Percentiles rank a stretch among this genome's conserved stretches.
Conservation (phyloP, 371 early-diverging fungal genomes). For the Enteropsectra breve region DNA sequence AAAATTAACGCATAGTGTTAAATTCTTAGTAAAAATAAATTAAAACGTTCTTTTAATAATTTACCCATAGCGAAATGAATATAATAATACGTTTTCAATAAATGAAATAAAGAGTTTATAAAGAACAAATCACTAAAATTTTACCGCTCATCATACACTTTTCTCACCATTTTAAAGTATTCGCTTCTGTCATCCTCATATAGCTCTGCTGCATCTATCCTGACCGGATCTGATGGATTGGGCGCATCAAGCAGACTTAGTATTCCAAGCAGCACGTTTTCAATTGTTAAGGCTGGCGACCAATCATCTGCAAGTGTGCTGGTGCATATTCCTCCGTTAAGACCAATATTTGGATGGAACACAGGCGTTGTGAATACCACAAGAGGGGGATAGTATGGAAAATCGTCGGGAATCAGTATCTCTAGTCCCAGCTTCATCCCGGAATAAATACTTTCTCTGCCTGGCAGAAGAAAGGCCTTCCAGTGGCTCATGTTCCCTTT, state of each 20-base stretch:
- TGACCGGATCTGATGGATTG: constrained; percentile 91
- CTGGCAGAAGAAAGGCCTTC: constrained; percentile 72
- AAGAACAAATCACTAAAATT: no score
- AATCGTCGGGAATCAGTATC: constrained; percentile 66
- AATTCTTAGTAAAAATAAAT: no score
- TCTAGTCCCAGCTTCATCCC: constrained; percentile 87
- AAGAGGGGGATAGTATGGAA: constrained; percentile 71
- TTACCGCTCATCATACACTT: no score
- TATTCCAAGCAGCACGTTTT: constrained; percentile 83
- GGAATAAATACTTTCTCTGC: constrained; percentile 71
- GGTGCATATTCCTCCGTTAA: constrained; percentile 91
- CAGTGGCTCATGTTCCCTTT: constrained; percentile 71
- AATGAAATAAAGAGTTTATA: neutral
- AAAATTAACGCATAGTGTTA: no score
- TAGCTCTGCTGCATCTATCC: constrained; percentile 75
- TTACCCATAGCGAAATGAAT: no score
- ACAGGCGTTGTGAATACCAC: constrained; percentile 70
- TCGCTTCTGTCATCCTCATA: no score
- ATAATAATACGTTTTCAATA: no score
- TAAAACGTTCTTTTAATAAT: no score
- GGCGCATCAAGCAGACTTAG: constrained; percentile 84
- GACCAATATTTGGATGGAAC: constrained; percentile 71
- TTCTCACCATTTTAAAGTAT: no score
- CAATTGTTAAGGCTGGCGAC: constrained; percentile 81
- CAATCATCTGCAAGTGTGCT: constrained; percentile 75